Evolutionary conservation across 2,329 filamentous ascomycete species (phyloP).

Genomic region (Sporothrix phasma): DNA sequence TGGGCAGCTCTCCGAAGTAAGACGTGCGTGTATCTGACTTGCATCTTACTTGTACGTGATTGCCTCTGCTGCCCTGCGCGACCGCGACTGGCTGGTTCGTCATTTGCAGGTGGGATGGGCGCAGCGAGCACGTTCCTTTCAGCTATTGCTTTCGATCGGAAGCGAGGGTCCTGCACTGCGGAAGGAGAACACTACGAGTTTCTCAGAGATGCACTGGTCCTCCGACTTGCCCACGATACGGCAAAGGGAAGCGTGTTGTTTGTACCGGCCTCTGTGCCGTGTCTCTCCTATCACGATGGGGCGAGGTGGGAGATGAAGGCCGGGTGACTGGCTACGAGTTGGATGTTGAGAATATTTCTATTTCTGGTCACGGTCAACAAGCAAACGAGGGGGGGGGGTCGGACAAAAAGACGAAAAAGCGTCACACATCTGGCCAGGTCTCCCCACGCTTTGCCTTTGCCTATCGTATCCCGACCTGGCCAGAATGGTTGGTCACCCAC

Average conservation of each 20-base stretch:
- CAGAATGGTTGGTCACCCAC: neutral
- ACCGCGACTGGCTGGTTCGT: constrained; percentile 2
- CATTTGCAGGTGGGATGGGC: neutral
- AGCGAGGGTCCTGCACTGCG: neutral
- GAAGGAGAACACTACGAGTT: neutral
- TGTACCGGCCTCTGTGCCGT: neutral
- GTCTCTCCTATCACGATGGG: neutral
- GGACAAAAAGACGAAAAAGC: neutral
- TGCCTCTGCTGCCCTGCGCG: neutral
- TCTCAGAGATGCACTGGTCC: neutral
- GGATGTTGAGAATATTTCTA: neutral
- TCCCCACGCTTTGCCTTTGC: constrained; percentile 4
- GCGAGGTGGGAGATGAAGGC: neutral
- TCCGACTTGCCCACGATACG: neutral
- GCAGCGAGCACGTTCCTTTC: constrained; percentile 5
- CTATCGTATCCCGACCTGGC: neutral
- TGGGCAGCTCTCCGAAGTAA: too few relatives aligned
- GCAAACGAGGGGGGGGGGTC: neutral
- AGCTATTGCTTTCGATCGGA: constrained; percentile 7
- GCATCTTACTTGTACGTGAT: neutral
- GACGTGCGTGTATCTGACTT: too few relatives aligned
- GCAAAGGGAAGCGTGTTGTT: neutral
- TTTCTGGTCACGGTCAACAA: constrained; percentile 2
- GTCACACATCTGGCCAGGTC: neutral
- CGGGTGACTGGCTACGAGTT: neutral